Evolutionary conservation across 2,329 filamentous ascomycete genomes (phyloP).

Genomic region (Phyllosticta citriasiana): DNA sequence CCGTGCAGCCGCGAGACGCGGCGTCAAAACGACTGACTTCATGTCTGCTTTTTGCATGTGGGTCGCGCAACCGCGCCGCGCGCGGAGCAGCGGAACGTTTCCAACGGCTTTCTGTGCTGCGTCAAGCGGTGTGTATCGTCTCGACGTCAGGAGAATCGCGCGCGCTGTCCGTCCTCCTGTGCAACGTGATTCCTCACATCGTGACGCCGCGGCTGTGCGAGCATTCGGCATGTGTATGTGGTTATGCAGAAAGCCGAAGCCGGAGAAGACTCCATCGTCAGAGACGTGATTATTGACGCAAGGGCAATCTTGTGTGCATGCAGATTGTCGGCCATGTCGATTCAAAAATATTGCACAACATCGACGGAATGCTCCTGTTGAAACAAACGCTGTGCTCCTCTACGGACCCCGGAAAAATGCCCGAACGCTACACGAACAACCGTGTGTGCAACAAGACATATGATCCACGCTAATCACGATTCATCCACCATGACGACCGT

Average conservation of each 20-base stretch:
- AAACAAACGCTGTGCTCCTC: too few relatives aligned
- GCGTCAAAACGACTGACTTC: background rate
- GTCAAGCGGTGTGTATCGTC: background rate
- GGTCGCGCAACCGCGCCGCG: background rate
- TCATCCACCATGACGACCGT: conserved; percentile 18
- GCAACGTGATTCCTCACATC: background rate
- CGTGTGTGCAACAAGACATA: background rate
- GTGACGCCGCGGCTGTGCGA: background rate
- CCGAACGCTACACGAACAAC: too few relatives aligned
- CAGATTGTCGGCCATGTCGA: too few relatives aligned
- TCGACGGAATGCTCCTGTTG: too few relatives aligned
- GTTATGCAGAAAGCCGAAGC: background rate
- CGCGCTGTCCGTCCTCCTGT: background rate
- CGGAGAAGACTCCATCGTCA: background rate
- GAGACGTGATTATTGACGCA: background rate
- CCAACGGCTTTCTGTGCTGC: background rate
- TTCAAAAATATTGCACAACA: too few relatives aligned
- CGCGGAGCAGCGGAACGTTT: background rate
- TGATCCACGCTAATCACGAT: background rate
- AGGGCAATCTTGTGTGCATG: background rate
- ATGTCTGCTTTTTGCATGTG: background rate
- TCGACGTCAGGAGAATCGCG: background rate
- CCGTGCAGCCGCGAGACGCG: background rate
- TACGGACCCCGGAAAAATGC: background rate
- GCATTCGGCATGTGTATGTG: background rate